These are phyloP conservation scores for Pistacia integerrima DNA, from an alignment of 345 rosid species.

Conservation along the genomic window DNA sequence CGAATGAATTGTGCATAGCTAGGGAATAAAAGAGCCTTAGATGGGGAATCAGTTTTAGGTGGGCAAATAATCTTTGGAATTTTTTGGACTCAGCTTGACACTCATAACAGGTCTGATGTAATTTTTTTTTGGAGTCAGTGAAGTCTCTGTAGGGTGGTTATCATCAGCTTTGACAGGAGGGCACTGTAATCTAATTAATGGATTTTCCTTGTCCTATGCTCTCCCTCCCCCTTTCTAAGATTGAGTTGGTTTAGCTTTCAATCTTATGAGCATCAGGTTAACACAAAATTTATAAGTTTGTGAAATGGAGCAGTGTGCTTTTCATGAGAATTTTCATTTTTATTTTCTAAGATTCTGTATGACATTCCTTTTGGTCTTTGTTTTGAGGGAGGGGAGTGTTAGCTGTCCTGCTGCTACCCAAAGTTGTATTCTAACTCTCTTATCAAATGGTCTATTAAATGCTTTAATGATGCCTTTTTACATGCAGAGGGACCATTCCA, in stretches of 20 bases:
- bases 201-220: not conserved
- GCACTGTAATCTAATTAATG: not conserved
- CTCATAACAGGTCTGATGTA: not conserved
- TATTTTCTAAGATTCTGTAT: not conserved
- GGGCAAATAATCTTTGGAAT: not conserved
- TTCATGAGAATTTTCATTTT: slow-evolving; percentile 1
- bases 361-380: not conserved
- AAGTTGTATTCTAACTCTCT: not conserved
- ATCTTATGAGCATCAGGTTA: slow-evolving; percentile 1
- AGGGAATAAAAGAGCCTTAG: not conserved
- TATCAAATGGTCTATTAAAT: not conserved
- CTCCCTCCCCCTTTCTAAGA: not conserved
- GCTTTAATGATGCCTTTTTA: slow-evolving; percentile 17
- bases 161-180: not conserved
- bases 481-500: slow-evolving; percentile 74
- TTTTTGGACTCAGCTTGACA: not conserved
- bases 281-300: not conserved
- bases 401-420: not conserved
- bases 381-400: slow-evolving; percentile 1
- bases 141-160: not conserved
- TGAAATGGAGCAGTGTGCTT: not conserved
- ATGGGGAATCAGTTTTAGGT: not conserved
- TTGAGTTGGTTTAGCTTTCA: not conserved
- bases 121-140: not conserved
- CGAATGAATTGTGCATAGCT: not conserved